These are phyloP conservation scores for Aschersonia sp. DNA, from an alignment of 2,329 filamentous ascomycete genomes.

Conservation along the genomic window DNA sequence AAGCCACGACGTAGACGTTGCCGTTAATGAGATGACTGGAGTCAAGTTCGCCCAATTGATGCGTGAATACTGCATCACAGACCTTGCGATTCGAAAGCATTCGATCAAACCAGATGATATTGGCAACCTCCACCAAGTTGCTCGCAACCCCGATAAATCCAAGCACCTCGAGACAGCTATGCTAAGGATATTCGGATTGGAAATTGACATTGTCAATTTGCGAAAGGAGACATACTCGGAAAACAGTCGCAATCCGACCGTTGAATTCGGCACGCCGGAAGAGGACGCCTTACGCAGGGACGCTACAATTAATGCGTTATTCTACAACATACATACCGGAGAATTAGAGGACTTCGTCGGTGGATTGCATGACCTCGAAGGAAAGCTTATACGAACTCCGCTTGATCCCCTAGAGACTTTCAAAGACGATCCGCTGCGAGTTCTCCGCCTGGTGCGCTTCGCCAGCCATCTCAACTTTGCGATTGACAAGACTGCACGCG, in stretches of 20 bases:
- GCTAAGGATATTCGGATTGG: conserved; percentile 5
- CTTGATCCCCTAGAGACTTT: conserved; percentile 84
- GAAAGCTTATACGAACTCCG: conserved; percentile 66
- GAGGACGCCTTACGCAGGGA: conserved; percentile 85
- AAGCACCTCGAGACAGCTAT: conserved; percentile 8
- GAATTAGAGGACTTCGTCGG: conserved; percentile 74
- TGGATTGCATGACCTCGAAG: conserved; percentile 61
- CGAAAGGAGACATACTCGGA: conserved; percentile 81
- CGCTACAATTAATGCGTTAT: conserved; percentile 88
- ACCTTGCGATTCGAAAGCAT: not conserved
- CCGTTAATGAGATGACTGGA: conserved; percentile 76
- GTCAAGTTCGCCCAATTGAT: conserved; percentile 58
- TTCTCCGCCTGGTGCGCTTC: conserved; percentile 79
- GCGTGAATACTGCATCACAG: conserved; percentile 46
- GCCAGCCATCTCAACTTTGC: conserved; percentile 69
- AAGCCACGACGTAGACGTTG: conserved; percentile 73
- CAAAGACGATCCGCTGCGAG: conserved; percentile 79
- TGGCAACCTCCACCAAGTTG: conserved; percentile 4
- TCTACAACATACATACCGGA: conserved; percentile 78
- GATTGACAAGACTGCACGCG: conserved; percentile 56
- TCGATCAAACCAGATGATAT: conserved; percentile 2
- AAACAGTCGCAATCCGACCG: conserved; percentile 24
- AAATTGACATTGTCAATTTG: conserved; percentile 73
- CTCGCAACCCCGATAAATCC: conserved; percentile 6
- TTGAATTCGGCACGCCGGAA: conserved; percentile 76